These are phyloP conservation scores for Trypanosoma lewisi DNA, from an alignment of 208 protist genomes.

Conservation along the genomic window DNA sequence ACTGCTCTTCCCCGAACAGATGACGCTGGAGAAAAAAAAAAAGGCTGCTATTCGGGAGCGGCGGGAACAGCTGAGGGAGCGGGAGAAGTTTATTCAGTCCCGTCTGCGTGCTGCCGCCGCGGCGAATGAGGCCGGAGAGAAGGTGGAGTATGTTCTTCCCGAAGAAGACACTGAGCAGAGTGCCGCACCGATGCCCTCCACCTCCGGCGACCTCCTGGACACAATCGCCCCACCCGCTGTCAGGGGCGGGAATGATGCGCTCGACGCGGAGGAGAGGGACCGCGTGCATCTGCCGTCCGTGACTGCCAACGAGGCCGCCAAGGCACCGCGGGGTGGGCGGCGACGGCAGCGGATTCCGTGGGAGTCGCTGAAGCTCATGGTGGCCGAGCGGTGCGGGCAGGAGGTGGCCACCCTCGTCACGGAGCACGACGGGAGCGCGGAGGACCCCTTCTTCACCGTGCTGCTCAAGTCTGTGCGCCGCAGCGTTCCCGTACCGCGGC, in stretches of 20 bases:
- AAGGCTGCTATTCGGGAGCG: conserved; percentile 34
- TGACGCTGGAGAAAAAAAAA: conserved; percentile 21
- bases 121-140: conserved; percentile 24
- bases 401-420: conserved; percentile 90
- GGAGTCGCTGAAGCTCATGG: conserved; percentile 59
- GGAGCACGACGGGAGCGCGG: conserved; percentile 95
- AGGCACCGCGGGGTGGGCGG: conserved; percentile 1
- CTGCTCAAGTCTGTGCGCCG: conserved; percentile 91
- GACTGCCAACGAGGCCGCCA: conserved; percentile 8
- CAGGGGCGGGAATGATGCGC: not conserved
- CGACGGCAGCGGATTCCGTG: conserved; percentile 59
- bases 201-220: not conserved
- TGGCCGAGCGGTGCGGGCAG: conserved; percentile 35
- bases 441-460: conserved; percentile 96
- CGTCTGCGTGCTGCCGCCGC: conserved; percentile 28
- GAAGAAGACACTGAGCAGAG: conserved; percentile 9
- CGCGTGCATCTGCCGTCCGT: conserved; percentile 29
- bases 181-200: conserved; percentile 1
- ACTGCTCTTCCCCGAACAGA: not conserved
- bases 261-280: conserved; percentile 23
- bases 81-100: conserved; percentile 37
- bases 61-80: conserved; percentile 40
- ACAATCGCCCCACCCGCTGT: not conserved
- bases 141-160: conserved; percentile 51
- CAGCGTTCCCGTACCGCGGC: conserved; percentile 95